Evolutionary conservation across 148 eudicot species (phyloP), one percentile per base, ranked within the genome.

Genomic region (Chenopodium suecicum): DNA sequence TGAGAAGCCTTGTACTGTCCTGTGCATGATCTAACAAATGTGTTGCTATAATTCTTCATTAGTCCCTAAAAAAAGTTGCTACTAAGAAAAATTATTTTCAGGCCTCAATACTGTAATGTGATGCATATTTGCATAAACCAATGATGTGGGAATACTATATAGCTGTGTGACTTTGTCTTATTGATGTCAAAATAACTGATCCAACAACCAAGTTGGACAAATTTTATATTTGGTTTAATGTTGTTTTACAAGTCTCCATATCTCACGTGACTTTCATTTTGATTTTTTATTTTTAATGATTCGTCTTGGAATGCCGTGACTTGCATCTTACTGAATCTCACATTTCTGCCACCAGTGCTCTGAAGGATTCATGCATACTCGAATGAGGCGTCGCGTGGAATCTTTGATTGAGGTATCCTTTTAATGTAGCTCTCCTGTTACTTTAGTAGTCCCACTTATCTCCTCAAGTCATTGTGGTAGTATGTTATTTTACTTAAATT

Each of bases 381-480:
- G 98, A 78, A 96, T 96, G 99, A 94, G 99, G 82, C 92, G 99
- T 14, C 95, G 98, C 27, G 99, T 96, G 78, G 99, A 96, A 81
- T 91, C 99, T 75, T 81, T 96, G 80, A 94, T 96, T 81, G 92
- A 91, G 99, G 99, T 96, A 87, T 83, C 25, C 63, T 31, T 75
- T 50, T 64, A 63, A 64, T 82, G 75, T 86, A 29, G 63, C 17
- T 3, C 74, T 72, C 75, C 70, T 7, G 8, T 74, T 23, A 52
- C 77, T 50, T 1, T 52, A 2, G 41, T 27, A 27, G 34, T n/a
- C 34, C 8, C 34, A 73, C 16, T n/a, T 72, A 10, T 47, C 60
- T 75, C 48, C 7, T 20, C 31, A n/a, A 37, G 52, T 7, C 14
- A 7, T 31, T 79, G 56, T 80, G 58, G 31, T 48, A 4, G 10